phyloP scores from a whole-genome alignment of 2,329 filamentous ascomycete species.

The Aspergillus luchuensis region DNA sequence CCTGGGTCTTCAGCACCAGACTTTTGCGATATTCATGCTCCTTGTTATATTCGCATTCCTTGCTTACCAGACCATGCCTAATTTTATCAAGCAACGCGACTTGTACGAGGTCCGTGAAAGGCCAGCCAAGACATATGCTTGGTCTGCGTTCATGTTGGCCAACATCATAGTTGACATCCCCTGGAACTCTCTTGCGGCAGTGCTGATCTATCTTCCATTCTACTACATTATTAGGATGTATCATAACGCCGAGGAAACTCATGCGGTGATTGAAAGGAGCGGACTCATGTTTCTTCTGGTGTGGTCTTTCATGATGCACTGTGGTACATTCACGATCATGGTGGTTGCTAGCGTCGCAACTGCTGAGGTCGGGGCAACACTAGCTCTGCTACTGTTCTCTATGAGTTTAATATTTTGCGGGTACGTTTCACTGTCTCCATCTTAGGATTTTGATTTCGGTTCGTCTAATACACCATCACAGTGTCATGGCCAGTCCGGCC shows the following conservation, averaged over 20 bases:
- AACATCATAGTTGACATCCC: constrained; percentile 71
- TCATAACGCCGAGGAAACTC: constrained; percentile 34
- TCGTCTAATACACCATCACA: not conserved
- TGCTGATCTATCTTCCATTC: constrained; percentile 61
- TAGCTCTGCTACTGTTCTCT: constrained; percentile 1
- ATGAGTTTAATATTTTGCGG: constrained; percentile 6
- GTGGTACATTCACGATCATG: constrained; percentile 7
- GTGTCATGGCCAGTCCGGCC: not conserved
- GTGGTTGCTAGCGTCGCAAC: constrained; percentile 7
- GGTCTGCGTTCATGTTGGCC: constrained; percentile 68
- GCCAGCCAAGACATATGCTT: constrained; percentile 69
- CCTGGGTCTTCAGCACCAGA: constrained; percentile 82
- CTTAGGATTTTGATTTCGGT: not conserved
- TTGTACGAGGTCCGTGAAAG: constrained; percentile 61
- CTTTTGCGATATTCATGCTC: constrained; percentile 83
- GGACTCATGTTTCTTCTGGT: constrained; percentile 64
- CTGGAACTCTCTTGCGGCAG: constrained; percentile 58
- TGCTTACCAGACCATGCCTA: constrained; percentile 55
- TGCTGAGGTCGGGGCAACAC: constrained; percentile 5
- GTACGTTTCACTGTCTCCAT: not conserved
- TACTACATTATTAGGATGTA: constrained; percentile 61
- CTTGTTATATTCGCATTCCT: constrained; percentile 69
- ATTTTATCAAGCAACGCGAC: constrained; percentile 57
- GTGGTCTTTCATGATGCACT: constrained; percentile 54
- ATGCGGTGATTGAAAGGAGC: constrained; percentile 52